Base-by-base conservation (phyloP, 78 protist species). In the Chrysochromulina parva region DNA sequence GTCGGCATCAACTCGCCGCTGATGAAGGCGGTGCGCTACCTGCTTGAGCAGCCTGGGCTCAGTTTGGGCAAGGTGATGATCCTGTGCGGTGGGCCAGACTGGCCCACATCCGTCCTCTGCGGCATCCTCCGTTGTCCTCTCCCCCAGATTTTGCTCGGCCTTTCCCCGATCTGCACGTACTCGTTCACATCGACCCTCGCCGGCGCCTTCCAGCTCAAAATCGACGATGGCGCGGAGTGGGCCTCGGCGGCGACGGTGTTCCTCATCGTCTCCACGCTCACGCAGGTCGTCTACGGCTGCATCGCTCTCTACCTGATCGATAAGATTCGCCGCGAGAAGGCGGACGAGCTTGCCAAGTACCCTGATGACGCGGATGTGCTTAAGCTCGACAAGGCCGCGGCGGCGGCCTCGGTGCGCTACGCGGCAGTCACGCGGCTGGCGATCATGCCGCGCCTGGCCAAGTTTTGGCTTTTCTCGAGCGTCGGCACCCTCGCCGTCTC, bases 51-150 rank as follows among this genome's bases (percentile, higher is more conserved):
- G 62, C 86, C 62, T 9, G 86, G 86, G 10, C 3, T 52, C 48
- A 53, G 24, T 28, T 0, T 19, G 50, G 47, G 24, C 48, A 78
- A 78, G 86, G 47, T 28, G 20, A 1, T 16, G 62, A 78, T 78
- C 86, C 60, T 78, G 3, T 38, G 20, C 86, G 86, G 86, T 0
- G 86, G 86, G 86, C 86, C 86, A 28, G 86, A 78, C 86, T 78
- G 86, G 86, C 86, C 86, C 48, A 78, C 86, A 10, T 78, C 86
- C 3, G 86, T 78, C 20, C 1, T 3, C 28, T 10, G 24, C 17
- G 86, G 86, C 86, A 78, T 78, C 86, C 86, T 78, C 20, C 26
- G 47, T 78, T 19, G 11, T 11, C 0, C 0, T 19, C 13, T 9
- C 11, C 20, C 24, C 50, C 62, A 52, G 86, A 48, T 78, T 50